Evolutionary conservation across 176 grass and related monocot genomes (phyloP), one percentile per base, ranked within the genome.

Genomic region (Ananas comosus): DNA sequence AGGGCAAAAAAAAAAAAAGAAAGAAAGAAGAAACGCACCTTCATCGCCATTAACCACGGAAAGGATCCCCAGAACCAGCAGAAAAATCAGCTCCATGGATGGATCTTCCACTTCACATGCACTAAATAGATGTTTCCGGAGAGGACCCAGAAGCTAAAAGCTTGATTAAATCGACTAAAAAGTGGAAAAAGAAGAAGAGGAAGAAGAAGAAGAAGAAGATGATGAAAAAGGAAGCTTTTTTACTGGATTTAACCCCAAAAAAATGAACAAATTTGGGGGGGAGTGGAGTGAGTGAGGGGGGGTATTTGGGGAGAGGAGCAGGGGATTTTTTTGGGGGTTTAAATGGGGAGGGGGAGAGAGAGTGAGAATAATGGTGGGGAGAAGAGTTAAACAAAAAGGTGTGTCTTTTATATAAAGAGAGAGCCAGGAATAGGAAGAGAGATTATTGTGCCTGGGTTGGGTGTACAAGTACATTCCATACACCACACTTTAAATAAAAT

Each of bases 371-470:
- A 80, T 77, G 76, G 75, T 72, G 79, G 76, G 67, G 68, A 87
- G 51, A 81, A 51, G 48, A 21, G 13, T 18, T 48, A 74, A 91
- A 23, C 22, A 23, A 85, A 69, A 63, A 53, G 52, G 17, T 67
- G 65, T 2, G 56, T 42, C 63, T 75, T 81, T 85, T 75, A 66
- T 80, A 51, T 28, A 82, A 85, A 82, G 64, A 71, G 11, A 13
- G 25, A 54, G n/a, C 22, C 24, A 9, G 61, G 6, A 18, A n/a
- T 12, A n/a, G 56, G n/a, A 70, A 16, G n/a, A 14, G 72, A 70
- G 4, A 0, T 42, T 42, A 42, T 42, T 42, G 5, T 42, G 5
- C 33, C 33, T 42, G 33, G 4, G 6, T 7, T 4, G 5, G 4
- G 33, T 42, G 4, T 42, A 42, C 33, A 1, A 33, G 33, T 42